These are phyloP conservation scores for Biscutella auriculata DNA, from an alignment of 441 rosid species.

Conservation along the genomic window DNA sequence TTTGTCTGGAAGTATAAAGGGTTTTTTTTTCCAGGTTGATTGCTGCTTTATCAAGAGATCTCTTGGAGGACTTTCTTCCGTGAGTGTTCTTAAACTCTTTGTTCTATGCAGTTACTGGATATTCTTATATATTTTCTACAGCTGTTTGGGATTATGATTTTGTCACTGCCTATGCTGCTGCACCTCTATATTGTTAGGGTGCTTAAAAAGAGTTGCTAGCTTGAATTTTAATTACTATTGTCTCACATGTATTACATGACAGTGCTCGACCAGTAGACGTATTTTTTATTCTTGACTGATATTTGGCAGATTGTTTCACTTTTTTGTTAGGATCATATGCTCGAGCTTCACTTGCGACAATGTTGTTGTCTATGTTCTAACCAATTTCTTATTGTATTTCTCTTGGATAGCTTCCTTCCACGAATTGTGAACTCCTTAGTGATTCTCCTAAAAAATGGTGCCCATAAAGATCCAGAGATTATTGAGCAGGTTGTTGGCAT, in stretches of 20 bases:
- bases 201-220: conserved; percentile 1
- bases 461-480: conserved; percentile 80
- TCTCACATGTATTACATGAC: neutral
- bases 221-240: neutral
- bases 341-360: neutral
- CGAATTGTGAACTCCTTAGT: conserved; percentile 47
- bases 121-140: no score
- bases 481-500: conserved; percentile 66
- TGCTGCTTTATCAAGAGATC: conserved; percentile 84
- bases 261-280: neutral
- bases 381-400: conserved; percentile 6
- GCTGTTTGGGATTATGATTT: no score
- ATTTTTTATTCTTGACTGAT: neutral
- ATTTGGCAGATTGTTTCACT: neutral
- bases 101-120: no score
- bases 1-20: neutral
- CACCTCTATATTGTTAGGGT: no score
- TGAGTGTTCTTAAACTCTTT: conserved; percentile 35
- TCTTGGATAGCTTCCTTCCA: conserved; percentile 55
- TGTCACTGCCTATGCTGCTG: no score
- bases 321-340: conserved; percentile 1
- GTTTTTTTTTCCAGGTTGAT: conserved; percentile 50
- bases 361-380: neutral
- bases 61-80: conserved; percentile 57
- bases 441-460: conserved; percentile 65